Base-by-base conservation (phyloP, 1,284 basidiomycete species). In the Porogramme epimiltina region DNA sequence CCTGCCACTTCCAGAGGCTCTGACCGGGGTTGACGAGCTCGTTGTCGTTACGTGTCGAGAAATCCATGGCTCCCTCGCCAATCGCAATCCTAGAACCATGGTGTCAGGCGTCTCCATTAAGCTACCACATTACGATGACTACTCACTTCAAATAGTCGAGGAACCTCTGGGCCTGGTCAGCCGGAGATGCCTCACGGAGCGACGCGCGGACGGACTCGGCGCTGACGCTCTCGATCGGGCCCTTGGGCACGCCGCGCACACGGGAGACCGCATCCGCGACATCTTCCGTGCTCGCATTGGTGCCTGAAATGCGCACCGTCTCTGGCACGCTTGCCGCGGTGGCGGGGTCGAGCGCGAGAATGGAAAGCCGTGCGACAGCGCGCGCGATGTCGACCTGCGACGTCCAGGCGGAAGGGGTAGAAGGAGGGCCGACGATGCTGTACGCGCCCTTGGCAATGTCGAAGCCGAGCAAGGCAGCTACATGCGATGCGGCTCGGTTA, bases 1-100 rank as follows among this genome's bases (percentile, higher is more conserved):
- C 59, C 45, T 58, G 62, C 67, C 67, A 69, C 51, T 65, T 66
- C 67, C 66, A 68, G 13, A 59, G 33, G 33, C 55, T 53, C 49
- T 63, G 47, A 5, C 49, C 55, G 1, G 66, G 66, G 52, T 69
- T 67, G 28, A 69, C 52, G 18, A 66, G 50, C 44, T 68, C 66
- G 49, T 69, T 65, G 31, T 56, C 44, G 47, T 68, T 68, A 25
- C 49, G 26, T 10, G 38, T 38, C 8, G 34, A 37, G 25, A 55
- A 64, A 51, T 69, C 62, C 10, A 64, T 44, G 41, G 60, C 59
- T 13, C 63, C 63, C 44, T 65, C 60, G 1, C 56, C 66, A 36
- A 64, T 56, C 26, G 62, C 40, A 9, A 66, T 42, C 34, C 34
- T 37, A 8, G 13, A 31, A 31, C 13, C 28, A 13, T 8, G 28